Evolutionary conservation across 768 basidiomycete species (phyloP).

Genomic region (Chalciporus sphaerocephalus): DNA sequence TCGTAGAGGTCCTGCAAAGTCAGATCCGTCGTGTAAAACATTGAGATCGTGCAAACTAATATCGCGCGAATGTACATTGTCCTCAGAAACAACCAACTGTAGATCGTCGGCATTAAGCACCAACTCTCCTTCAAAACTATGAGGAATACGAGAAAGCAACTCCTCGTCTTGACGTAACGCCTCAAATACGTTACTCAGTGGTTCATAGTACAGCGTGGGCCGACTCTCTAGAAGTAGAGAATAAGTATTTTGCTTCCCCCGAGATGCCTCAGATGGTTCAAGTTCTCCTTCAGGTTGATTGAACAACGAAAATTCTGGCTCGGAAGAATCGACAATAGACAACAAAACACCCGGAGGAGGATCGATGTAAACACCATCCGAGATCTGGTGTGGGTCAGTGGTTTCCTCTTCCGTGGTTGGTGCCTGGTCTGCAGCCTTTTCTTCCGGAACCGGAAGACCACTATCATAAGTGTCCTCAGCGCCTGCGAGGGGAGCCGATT

Average conservation of each 20-base stretch:
- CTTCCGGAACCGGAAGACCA: slow-evolving; percentile 5
- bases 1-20: slow-evolving; percentile 58
- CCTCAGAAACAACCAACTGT: slow-evolving; percentile 64
- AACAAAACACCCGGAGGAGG: slow-evolving; percentile 68
- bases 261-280: slow-evolving; percentile 17
- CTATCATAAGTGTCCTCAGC: slow-evolving; percentile 7
- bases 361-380: slow-evolving; percentile 68
- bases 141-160: slow-evolving; percentile 41
- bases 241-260: slow-evolving; percentile 17
- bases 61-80: slow-evolving; percentile 65
- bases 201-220: slow-evolving; percentile 76
- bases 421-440: slow-evolving; percentile 11
- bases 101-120: slow-evolving; percentile 69
- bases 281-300: slow-evolving; percentile 42
- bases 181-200: slow-evolving; percentile 64
- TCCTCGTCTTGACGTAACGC: slow-evolving; percentile 61
- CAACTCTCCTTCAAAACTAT: slow-evolving; percentile 57
- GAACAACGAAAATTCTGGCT: slow-evolving; percentile 48
- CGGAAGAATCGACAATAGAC: slow-evolving; percentile 38
- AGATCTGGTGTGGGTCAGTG: slow-evolving; percentile 53
- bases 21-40: slow-evolving; percentile 62
- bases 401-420: slow-evolving; percentile 11
- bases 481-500: slow-evolving; percentile 5
- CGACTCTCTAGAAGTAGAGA: slow-evolving; percentile 55
- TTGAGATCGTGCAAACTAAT: slow-evolving; percentile 70